Evolutionary conservation across 768 basidiomycete species (phyloP).

Genomic region (Gelatoporia subvermispora): DNA sequence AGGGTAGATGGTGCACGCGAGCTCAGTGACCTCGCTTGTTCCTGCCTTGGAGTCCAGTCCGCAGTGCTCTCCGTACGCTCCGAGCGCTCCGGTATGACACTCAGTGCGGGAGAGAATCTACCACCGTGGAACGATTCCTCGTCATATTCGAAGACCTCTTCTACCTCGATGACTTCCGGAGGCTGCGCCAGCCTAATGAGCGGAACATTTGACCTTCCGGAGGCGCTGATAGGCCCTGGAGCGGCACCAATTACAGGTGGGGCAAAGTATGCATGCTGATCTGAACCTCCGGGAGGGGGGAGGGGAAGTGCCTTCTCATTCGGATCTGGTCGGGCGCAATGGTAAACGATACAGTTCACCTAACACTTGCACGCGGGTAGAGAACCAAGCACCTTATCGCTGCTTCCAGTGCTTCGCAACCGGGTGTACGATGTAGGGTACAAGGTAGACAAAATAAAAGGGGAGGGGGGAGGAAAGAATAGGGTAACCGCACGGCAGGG

Average conservation of each 20-base stretch:
- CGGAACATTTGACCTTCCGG: constrained; percentile 17
- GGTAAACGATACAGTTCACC: neutral
- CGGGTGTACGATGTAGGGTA: neutral
- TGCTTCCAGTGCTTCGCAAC: neutral
- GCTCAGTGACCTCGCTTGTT: constrained; percentile 1
- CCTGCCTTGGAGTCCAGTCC: constrained; percentile 7
- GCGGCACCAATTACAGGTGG: constrained; percentile 5
- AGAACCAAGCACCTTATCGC: constrained; percentile 7
- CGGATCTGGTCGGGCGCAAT: constrained; percentile 1
- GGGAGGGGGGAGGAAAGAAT: constrained; percentile 6
- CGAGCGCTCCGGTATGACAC: constrained; percentile 64
- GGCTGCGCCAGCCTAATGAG: constrained; percentile 15
- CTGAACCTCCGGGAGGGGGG: constrained; percentile 11
- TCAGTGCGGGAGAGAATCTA: constrained; percentile 31
- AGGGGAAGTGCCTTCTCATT: constrained; percentile 21
- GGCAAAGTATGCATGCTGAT: neutral
- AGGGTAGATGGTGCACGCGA: constrained; percentile 35
- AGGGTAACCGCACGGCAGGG: constrained; percentile 21
- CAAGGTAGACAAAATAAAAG: neutral
- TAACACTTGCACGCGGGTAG: neutral
- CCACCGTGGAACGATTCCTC: constrained; percentile 1
- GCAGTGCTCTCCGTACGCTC: constrained; percentile 46
- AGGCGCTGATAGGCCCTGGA: constrained; percentile 1
- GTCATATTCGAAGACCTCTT: constrained; percentile 5
- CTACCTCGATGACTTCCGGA: constrained; percentile 1